Conservation (phyloP, 2,329 filamentous ascomycete genomes). For the Neoascochyta sp. region DNA sequence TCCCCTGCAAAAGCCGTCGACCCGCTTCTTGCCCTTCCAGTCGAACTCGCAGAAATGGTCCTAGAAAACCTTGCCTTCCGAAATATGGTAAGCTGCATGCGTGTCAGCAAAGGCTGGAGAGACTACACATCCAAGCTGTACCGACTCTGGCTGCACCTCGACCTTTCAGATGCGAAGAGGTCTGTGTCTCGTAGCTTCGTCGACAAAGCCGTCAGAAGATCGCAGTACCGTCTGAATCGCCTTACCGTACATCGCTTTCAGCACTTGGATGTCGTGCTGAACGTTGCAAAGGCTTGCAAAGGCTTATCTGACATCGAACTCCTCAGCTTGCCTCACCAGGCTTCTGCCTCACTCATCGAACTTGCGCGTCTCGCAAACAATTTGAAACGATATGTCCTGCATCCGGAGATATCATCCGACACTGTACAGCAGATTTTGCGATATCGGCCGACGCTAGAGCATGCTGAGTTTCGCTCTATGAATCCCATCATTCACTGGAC, state of each 20-base stretch:
- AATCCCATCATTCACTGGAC: no score
- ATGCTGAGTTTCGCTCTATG: constrained; percentile 29
- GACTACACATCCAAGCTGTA: constrained; percentile 48
- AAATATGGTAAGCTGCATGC: constrained; percentile 50
- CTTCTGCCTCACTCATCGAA: constrained; percentile 29
- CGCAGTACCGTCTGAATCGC: constrained; percentile 34
- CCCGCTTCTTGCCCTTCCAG: constrained; percentile 52
- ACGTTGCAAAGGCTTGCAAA: constrained; percentile 39
- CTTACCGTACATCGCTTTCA: constrained; percentile 35
- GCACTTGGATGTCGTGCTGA: constrained; percentile 41
- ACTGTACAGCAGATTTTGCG: constrained; percentile 28
- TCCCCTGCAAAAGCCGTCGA: constrained; percentile 46
- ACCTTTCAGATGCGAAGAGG: constrained; percentile 47
- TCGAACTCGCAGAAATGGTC: constrained; percentile 53
- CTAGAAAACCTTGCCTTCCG: constrained; percentile 52
- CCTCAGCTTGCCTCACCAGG: constrained; percentile 18
- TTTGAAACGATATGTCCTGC: constrained; percentile 26
- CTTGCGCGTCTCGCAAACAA: constrained; percentile 21
- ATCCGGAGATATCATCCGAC: constrained; percentile 24
- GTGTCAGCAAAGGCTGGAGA: constrained; percentile 56
- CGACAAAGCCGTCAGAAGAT: constrained; percentile 42
- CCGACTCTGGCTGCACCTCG: constrained; percentile 52
- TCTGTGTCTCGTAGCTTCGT: constrained; percentile 44
- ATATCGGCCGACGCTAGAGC: constrained; percentile 19
- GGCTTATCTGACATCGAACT: constrained; percentile 33